Conservation (phyloP, 768 basidiomycete genomes). For the Mycena indigotica region DNA sequence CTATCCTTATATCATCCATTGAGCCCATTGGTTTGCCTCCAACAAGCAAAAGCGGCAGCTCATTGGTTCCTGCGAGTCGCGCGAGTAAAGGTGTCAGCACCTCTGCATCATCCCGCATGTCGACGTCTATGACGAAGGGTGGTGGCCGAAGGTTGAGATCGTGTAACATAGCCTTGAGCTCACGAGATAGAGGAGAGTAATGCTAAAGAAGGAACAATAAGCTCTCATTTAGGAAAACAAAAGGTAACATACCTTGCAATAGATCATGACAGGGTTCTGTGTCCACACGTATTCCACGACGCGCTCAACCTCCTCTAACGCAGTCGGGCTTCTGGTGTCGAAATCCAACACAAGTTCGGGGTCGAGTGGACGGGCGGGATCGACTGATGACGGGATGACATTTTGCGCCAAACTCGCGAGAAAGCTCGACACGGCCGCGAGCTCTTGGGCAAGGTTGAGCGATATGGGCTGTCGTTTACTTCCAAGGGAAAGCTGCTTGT, state of each 20-base stretch:
- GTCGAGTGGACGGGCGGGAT: constrained; percentile 68
- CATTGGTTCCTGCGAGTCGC: constrained; percentile 56
- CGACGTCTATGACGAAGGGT: constrained; percentile 71
- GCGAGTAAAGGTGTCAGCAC: constrained; percentile 63
- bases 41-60: constrained; percentile 69
- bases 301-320: constrained; percentile 57
- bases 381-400: constrained; percentile 64
- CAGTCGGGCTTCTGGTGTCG: constrained; percentile 67
- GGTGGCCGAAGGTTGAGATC: constrained; percentile 60
- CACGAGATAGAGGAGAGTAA: constrained; percentile 66
- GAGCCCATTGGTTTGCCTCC: constrained; percentile 62
- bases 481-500: constrained; percentile 26
- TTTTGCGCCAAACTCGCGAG: constrained; percentile 75
- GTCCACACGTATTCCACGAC: constrained; percentile 72
- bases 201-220: constrained; percentile 39
- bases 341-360: constrained; percentile 84
- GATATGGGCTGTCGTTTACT: constrained; percentile 40
- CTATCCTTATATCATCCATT: constrained; percentile 52
- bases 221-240: constrained; percentile 6
- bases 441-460: constrained; percentile 60
- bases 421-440: constrained; percentile 75
- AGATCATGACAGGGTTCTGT: constrained; percentile 73
- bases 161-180: constrained; percentile 61
- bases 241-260: constrained; percentile 57
- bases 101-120: constrained; percentile 68